Evolutionary conservation across 2,329 filamentous ascomycete genomes (phyloP), one percentile per base, ranked within the genome.

Genomic region (Aureobasidium sp.): DNA sequence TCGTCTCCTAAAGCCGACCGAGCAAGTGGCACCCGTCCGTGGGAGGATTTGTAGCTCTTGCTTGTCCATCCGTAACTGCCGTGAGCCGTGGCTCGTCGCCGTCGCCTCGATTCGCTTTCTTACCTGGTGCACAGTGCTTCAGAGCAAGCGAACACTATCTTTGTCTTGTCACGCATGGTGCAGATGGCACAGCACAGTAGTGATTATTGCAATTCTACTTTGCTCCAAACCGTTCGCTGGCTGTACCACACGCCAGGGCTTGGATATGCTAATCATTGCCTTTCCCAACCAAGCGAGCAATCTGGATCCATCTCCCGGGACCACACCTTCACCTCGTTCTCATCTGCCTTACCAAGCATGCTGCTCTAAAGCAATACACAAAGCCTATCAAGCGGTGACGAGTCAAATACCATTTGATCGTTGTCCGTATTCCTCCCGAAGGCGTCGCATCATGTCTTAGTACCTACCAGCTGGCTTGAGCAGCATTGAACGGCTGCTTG

Each of bases 211-310:
- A 48, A 59, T 59, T 33, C 45, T 42, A 37, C 54, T 58, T 57
- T 47, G 14, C 42, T 58, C 31, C 29, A 40, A 42, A 50, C 45
- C 57, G 57, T 50, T 42, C 57, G 54, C 42, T 58, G 54, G 54
- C 54, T 58, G 54, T 47, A 47, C 54, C 54, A 58, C 45, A 42
- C 45, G 57, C 45, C 57, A 45, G 44, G 57, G 57, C 45, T 50
- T 49, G 35, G 35, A 42, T 2, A 29, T 60, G 57, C 45, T 27
- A 50, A 60, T 60, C 57, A 50, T 60, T 60, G 33, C 40, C 29
- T 49, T 60, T 42, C 45, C 35, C 44, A 50, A 45, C n/a, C 57
- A 60, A 60, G 57, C 57, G 57, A 60, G 57, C 35, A 60, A 50
- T 60, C 33, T 60, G 57, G 45, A 60, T 49, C 35, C 57, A 33